Percentiles rank a stretch among this genome's conserved stretches.
Evolutionary conservation across 805 yeast genomes (phyloP).

Genomic region (Zygoascus tannicola): DNA sequence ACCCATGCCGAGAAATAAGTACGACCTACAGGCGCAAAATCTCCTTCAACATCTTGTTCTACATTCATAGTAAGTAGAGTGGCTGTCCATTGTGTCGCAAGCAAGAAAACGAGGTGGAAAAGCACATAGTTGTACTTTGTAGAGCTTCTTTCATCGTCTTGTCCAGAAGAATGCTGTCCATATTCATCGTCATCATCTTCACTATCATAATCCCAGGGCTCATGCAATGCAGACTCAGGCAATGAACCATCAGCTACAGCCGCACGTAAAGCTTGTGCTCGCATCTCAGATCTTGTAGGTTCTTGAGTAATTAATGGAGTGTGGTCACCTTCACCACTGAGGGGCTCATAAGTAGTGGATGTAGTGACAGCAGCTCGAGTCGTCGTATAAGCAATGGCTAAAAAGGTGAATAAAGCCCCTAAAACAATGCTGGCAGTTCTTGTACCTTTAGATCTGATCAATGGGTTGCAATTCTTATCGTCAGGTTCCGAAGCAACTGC

Average conservation of each 20-base stretch:
- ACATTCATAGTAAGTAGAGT: slow-evolving; percentile 89
- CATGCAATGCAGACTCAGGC: slow-evolving; percentile 84
- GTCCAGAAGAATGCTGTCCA: slow-evolving; percentile 28
- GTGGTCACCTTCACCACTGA: slow-evolving; percentile 23
- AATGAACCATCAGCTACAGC: slow-evolving; percentile 95
- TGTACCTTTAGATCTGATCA: slow-evolving; percentile 81
- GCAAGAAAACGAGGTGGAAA: slow-evolving; percentile 83
- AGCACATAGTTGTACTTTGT: slow-evolving; percentile 79
- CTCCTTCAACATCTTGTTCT: slow-evolving; percentile 71
- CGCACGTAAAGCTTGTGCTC: slow-evolving; percentile 79
- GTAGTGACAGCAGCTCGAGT: slow-evolving; percentile 86
- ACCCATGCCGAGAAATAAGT: slow-evolving; percentile 95
- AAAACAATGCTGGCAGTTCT: slow-evolving; percentile 78
- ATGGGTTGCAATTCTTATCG: slow-evolving; percentile 84
- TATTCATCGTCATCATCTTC: slow-evolving; percentile 29
- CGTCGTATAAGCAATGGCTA: slow-evolving; percentile 94
- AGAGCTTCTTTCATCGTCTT: slow-evolving; percentile 49
- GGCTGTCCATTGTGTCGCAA: slow-evolving; percentile 96
- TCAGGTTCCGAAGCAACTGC: slow-evolving; percentile 97
- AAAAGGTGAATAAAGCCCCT: slow-evolving; percentile 88
- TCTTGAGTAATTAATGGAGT: slow-evolving; percentile 33
- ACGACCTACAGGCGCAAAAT: slow-evolving; percentile 92
- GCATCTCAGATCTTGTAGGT: slow-evolving; percentile 61
- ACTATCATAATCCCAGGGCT: slow-evolving; percentile 49
- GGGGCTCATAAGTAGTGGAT: slow-evolving; percentile 48